phyloP scores from a whole-genome alignment of 345 rosid species.

The Lumnitzera littorea region DNA sequence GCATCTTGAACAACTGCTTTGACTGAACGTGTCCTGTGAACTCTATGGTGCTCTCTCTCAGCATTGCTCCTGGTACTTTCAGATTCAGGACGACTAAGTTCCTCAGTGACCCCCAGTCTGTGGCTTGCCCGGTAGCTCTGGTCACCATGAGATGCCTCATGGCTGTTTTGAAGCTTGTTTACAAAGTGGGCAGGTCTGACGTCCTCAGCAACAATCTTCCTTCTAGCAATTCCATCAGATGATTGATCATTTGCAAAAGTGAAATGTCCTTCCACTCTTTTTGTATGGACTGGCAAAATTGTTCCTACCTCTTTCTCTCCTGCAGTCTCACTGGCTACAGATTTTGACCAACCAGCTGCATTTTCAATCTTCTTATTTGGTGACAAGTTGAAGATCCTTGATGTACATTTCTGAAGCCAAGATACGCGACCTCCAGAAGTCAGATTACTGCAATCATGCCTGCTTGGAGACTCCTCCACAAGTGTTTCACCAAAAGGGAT shows the following conservation, averaged over 20 bases:
- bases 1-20: conserved; percentile 57
- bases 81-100: conserved; percentile 48
- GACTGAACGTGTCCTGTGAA: conserved; percentile 35
- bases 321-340: conserved; percentile 8
- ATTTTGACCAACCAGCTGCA: conserved; percentile 20
- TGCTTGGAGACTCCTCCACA: conserved; percentile 25
- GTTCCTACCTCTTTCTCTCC: conserved; percentile 21
- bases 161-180: conserved; percentile 25
- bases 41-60: conserved; percentile 41
- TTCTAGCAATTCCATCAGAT: conserved; percentile 14
- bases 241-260: conserved; percentile 20
- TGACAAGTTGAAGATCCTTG: conserved; percentile 50
- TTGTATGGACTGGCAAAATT: conserved; percentile 5
- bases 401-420: conserved; percentile 54
- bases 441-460: conserved; percentile 25
- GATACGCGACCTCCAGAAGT: conserved; percentile 43
- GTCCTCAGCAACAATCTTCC: conserved; percentile 18
- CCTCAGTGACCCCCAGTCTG: conserved; percentile 40
- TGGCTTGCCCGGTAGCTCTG: conserved; percentile 46
- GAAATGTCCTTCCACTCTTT: conserved; percentile 11
- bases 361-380: conserved; percentile 44
- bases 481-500: conserved; percentile 23
- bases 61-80: conserved; percentile 29
- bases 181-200: conserved; percentile 21
- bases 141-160: conserved; percentile 40